These are phyloP conservation scores for Aspergillus kassunensis DNA, from an alignment of 495 filamentous ascomycete genomes.

Conservation along the genomic window DNA sequence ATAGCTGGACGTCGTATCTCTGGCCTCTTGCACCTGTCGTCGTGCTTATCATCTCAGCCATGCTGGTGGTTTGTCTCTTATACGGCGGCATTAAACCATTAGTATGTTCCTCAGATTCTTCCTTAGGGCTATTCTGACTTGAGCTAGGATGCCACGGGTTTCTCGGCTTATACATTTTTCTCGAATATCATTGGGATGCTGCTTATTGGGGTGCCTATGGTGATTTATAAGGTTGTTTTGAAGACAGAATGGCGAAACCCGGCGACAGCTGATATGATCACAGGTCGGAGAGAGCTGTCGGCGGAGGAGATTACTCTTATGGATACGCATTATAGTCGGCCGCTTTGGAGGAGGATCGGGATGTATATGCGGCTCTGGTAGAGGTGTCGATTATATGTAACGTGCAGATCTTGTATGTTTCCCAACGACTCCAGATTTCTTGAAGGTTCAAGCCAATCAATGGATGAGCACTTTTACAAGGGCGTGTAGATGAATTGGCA, in stretches of 20 bases:
- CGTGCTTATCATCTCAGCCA: slow-evolving; percentile 10
- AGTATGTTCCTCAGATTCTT: slow-evolving; percentile 11
- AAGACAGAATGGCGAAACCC: slow-evolving; percentile 22
- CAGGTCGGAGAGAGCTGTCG: slow-evolving; percentile 15
- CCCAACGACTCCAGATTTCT: too few relatives aligned
- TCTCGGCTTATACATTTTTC: slow-evolving; percentile 26
- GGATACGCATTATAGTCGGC: slow-evolving; percentile 21
- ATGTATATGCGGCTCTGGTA: slow-evolving; percentile 25
- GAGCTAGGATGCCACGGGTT: neutral
- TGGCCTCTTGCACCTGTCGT: slow-evolving; percentile 29
- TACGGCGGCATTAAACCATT: slow-evolving; percentile 18
- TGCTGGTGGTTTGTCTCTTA: neutral
- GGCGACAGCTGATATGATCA: slow-evolving; percentile 20
- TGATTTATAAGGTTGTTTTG: slow-evolving; percentile 23
- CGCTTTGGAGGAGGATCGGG: slow-evolving; percentile 19
- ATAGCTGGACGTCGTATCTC: slow-evolving; percentile 24
- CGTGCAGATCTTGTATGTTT: too few relatives aligned
- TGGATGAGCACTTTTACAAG: too few relatives aligned
- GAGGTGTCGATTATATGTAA: too few relatives aligned
- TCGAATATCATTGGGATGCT: slow-evolving; percentile 28
- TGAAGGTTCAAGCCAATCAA: too few relatives aligned
- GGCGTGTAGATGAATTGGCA: too few relatives aligned
- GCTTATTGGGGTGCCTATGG: slow-evolving; percentile 16
- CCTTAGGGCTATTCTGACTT: neutral
- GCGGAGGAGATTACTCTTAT: slow-evolving; percentile 22